A percentile compares a stretch with the other conserved stretches of the same genome.
phyloP scores from a whole-genome alignment of 768 basidiomycete genomes.

The Xerocomellus dryophilus region DNA sequence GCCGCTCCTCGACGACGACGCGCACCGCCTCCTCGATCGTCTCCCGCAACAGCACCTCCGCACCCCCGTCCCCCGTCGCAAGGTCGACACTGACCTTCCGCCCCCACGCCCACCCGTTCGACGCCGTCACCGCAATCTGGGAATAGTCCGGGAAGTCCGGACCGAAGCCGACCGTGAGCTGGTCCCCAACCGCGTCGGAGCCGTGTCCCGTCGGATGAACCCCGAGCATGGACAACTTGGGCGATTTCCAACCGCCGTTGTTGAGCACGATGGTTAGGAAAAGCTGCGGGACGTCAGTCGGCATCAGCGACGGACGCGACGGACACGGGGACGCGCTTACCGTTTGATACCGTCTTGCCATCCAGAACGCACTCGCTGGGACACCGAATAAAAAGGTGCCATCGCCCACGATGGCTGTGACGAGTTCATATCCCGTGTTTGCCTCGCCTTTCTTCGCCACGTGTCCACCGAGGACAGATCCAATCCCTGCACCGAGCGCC shows the following conservation, averaged over 20 bases:
- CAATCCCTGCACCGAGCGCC: constrained; percentile 63
- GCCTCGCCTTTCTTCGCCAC: constrained; percentile 19
- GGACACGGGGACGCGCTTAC: constrained; percentile 34
- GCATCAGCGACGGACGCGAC: not conserved
- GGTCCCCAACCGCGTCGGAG: constrained; percentile 39
- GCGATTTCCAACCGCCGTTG: constrained; percentile 70
- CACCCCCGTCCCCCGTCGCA: constrained; percentile 23
- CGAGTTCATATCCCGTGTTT: constrained; percentile 45
- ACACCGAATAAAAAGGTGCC: constrained; percentile 67
- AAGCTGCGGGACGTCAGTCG: constrained; percentile 40
- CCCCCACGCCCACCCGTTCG: constrained; percentile 65
- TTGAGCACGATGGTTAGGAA: constrained; percentile 70
- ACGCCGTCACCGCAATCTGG: constrained; percentile 63
- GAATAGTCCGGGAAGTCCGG: constrained; percentile 59
- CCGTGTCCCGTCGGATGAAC: constrained; percentile 61
- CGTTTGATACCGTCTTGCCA: constrained; percentile 64
- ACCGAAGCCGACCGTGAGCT: constrained; percentile 63
- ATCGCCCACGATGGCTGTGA: constrained; percentile 63
- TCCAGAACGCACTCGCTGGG: constrained; percentile 68
- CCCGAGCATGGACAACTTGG: constrained; percentile 60
- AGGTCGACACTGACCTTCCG: constrained; percentile 35
- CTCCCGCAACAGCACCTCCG: constrained; percentile 27
- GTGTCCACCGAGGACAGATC: constrained; percentile 47
- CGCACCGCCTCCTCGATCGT: constrained; percentile 49
- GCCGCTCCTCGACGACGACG: constrained; percentile 52